These are phyloP conservation scores for Lenwebbia sp. DNA, from an alignment of 345 rosid species.

Conservation along the genomic window DNA sequence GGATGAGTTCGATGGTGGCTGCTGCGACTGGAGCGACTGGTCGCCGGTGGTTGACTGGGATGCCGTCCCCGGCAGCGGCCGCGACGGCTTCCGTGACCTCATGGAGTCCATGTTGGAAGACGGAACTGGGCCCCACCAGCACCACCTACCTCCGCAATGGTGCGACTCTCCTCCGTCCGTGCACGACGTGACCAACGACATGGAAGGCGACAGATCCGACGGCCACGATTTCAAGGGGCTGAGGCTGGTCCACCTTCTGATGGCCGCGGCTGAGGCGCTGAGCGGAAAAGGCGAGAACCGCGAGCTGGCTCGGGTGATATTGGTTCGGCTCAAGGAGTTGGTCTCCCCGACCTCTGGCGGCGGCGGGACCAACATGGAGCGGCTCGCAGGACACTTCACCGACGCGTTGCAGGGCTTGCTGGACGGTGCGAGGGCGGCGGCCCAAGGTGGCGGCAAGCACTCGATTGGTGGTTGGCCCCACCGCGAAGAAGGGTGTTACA, in stretches of 20 bases:
- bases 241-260: constrained; percentile 75
- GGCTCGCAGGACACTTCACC: constrained; percentile 71
- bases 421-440: constrained; percentile 9
- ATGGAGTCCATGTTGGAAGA: constrained; percentile 43
- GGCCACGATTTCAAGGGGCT: constrained; percentile 61
- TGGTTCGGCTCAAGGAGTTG: constrained; percentile 90
- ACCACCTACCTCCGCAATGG: not conserved
- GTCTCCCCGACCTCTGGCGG: constrained; percentile 26
- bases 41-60: constrained; percentile 75
- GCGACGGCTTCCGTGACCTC: constrained; percentile 47
- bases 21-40: constrained; percentile 42
- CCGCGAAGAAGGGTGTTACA: constrained; percentile 10
- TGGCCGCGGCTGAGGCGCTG: constrained; percentile 88
- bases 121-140: not conserved
- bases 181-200: constrained; percentile 11
- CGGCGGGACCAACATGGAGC: constrained; percentile 70
- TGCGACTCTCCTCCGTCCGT: constrained; percentile 25
- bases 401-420: constrained; percentile 47
- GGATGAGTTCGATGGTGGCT: not conserved
- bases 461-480: not conserved
- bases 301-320: constrained; percentile 81
- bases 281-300: constrained; percentile 35
- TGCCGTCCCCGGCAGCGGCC: constrained; percentile 19
- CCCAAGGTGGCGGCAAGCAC: not conserved
- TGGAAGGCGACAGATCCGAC: not conserved